phyloP scores from a whole-genome alignment of 1,284 basidiomycete genomes.

The Moesziomyces aphidis region DNA sequence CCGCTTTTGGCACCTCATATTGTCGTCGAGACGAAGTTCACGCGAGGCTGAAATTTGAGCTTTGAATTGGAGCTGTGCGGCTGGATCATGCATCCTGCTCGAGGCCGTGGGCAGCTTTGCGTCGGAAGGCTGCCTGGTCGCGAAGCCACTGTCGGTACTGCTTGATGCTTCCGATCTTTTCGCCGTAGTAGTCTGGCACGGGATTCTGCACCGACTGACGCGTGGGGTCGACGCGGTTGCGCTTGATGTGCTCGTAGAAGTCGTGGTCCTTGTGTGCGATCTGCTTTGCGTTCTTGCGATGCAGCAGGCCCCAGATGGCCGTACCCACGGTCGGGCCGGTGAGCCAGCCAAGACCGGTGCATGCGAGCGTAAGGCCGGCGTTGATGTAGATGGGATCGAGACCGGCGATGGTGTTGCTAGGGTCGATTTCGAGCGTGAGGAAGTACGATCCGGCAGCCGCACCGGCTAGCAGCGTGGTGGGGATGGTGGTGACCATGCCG shows the following conservation, averaged over 20 bases:
- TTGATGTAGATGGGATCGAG: slow-evolving; percentile 63
- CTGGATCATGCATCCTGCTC: slow-evolving; percentile 38
- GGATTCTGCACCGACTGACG: slow-evolving; percentile 64
- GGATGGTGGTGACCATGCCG: slow-evolving; percentile 61
- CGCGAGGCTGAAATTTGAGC: background rate
- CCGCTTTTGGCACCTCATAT: background rate
- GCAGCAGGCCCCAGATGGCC: slow-evolving; percentile 54
- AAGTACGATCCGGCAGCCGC: slow-evolving; percentile 59
- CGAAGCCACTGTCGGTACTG: slow-evolving; percentile 66
- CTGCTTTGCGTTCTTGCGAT: slow-evolving; percentile 51
- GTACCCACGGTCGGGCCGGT: slow-evolving; percentile 59
- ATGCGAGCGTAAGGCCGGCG: slow-evolving; percentile 58
- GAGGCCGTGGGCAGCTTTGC: slow-evolving; percentile 63
- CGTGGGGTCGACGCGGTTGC: slow-evolving; percentile 59
- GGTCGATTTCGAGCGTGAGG: slow-evolving; percentile 60
- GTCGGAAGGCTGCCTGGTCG: slow-evolving; percentile 60
- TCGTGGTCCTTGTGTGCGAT: slow-evolving; percentile 60
- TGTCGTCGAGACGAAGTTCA: background rate
- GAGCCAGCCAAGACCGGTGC: slow-evolving; percentile 62
- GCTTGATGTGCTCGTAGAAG: slow-evolving; percentile 61
- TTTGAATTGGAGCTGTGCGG: background rate
- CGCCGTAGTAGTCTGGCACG: slow-evolving; percentile 65
- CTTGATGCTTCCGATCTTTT: slow-evolving; percentile 62
- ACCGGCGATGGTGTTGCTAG: slow-evolving; percentile 54
- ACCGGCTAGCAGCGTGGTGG: slow-evolving; percentile 58